phyloP scores from a whole-genome alignment of 805 yeast species.

The Ogataea methanolica region DNA sequence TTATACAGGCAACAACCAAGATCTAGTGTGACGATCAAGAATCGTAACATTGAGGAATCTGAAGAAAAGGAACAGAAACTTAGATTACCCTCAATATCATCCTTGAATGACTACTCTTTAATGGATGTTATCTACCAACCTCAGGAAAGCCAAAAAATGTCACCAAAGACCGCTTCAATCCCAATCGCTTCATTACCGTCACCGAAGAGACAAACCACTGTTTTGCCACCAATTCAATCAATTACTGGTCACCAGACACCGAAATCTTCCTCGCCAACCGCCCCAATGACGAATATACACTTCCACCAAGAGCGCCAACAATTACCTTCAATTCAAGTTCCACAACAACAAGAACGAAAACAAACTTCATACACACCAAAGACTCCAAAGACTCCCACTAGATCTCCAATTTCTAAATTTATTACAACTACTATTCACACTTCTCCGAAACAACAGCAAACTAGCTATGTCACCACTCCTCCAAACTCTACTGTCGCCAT shows the following conservation, averaged over 20 bases:
- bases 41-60: background rate
- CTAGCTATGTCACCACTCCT: background rate
- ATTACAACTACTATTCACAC: slow-evolving; percentile 16
- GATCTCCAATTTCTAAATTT: slow-evolving; percentile 1
- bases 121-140: background rate
- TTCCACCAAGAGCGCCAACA: background rate
- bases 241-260: background rate
- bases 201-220: background rate
- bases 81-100: slow-evolving; percentile 10
- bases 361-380: slow-evolving; percentile 8
- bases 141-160: background rate
- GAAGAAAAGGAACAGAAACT: slow-evolving; percentile 7
- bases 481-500: background rate
- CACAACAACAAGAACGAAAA: slow-evolving; percentile 5
- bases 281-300: too few relatives aligned
- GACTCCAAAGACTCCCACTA: background rate
- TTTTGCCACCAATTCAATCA: background rate
- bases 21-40: slow-evolving; percentile 3
- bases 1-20: slow-evolving; percentile 36
- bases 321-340: slow-evolving; percentile 3
- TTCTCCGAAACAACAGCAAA: slow-evolving; percentile 9
- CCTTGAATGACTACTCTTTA: background rate
- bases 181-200: background rate
- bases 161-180: background rate
- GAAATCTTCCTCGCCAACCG: too few relatives aligned